These are phyloP conservation scores for Cercospora sesami DNA, from an alignment of 2,329 filamentous ascomycete species.

Conservation along the genomic window DNA sequence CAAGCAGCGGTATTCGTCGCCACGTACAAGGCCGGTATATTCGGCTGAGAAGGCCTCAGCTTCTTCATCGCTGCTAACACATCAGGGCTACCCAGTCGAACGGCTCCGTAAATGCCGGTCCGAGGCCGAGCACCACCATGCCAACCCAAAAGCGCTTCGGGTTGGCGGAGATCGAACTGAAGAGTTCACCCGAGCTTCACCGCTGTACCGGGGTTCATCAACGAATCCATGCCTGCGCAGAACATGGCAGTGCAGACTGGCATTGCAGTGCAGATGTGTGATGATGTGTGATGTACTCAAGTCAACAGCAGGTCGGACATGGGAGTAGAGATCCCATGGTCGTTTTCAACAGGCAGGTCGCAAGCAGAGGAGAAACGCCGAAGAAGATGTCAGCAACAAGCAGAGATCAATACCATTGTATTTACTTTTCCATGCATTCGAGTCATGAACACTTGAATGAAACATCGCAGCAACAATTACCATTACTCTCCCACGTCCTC, in stretches of 20 bases:
- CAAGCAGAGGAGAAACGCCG: not conserved
- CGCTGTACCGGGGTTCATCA: not conserved
- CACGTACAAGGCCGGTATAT: not conserved
- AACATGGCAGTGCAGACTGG: not conserved
- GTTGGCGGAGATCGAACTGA: not conserved
- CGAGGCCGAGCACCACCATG: not conserved
- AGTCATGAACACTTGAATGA: conserved; percentile 25
- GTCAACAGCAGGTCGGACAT: not conserved
- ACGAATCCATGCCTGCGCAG: not conserved
- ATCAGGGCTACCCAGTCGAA: not conserved
- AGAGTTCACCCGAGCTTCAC: not conserved
- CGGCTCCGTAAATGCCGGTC: not conserved
- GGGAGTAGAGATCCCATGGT: not conserved
- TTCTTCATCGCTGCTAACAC: not conserved
- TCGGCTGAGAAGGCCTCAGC: not conserved
- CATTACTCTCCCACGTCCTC: conserved; percentile 26
- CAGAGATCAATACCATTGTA: conserved; percentile 24
- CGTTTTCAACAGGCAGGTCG: not conserved
- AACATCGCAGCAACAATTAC: conserved; percentile 31
- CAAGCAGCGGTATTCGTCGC: not conserved
- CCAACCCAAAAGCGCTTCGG: not conserved
- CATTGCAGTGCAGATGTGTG: not conserved
- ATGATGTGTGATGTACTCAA: not conserved
- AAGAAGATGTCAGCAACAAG: conserved; percentile 16
- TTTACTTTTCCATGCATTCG: conserved; percentile 27